These are phyloP conservation scores for Aspergillus pseudoterreus DNA, from an alignment of 2,329 filamentous ascomycete genomes.

Conservation along the genomic window DNA sequence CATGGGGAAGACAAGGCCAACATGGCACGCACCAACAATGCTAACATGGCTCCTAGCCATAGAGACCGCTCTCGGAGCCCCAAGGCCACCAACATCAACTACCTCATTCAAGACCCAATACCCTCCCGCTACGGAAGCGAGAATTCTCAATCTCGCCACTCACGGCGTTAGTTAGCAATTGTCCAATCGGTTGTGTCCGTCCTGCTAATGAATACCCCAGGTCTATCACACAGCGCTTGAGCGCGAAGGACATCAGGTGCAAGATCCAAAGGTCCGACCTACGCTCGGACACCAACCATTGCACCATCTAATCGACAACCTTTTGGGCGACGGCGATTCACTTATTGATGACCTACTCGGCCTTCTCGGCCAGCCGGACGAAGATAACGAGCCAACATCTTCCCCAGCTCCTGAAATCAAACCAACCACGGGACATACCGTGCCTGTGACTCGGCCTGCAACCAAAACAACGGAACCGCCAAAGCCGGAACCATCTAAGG, in stretches of 20 bases:
- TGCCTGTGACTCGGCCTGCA: neutral
- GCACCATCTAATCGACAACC: slow-evolving; percentile 9
- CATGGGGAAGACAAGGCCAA: slow-evolving; percentile 19
- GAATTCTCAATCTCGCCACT: slow-evolving; percentile 24
- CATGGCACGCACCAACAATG: slow-evolving; percentile 25
- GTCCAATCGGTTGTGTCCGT: neutral
- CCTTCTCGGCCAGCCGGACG: neutral
- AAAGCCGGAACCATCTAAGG: neutral
- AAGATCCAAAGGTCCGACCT: slow-evolving; percentile 25
- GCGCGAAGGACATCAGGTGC: slow-evolving; percentile 26
- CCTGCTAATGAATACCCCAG: slow-evolving; percentile 11
- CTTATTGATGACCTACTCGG: neutral
- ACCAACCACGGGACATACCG: too few species aligned
- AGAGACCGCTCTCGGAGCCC: slow-evolving; percentile 25
- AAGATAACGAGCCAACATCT: neutral
- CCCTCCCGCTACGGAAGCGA: slow-evolving; percentile 26
- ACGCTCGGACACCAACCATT: slow-evolving; percentile 9
- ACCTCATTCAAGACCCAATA: slow-evolving; percentile 32
- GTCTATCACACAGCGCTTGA: slow-evolving; percentile 29
- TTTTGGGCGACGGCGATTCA: slow-evolving; percentile 11
- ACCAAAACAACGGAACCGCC: neutral
- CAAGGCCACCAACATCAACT: slow-evolving; percentile 17
- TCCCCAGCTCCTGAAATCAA: neutral
- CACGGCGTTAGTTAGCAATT: slow-evolving; percentile 27
- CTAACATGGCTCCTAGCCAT: slow-evolving; percentile 34